Conservation (phyloP, 2,329 filamentous ascomycete species). For the Laburnicola sp. region DNA sequence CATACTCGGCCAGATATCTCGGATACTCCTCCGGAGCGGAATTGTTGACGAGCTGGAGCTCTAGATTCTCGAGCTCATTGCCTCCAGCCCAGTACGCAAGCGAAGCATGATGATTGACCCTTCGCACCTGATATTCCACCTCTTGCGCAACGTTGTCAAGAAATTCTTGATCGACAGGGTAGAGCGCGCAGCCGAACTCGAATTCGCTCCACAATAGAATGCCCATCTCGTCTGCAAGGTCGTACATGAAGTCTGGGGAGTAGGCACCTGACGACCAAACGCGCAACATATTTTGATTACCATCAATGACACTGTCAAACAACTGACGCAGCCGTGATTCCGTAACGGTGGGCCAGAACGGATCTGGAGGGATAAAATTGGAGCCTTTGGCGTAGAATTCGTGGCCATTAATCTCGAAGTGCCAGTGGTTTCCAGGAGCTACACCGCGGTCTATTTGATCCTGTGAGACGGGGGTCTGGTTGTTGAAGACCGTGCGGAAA, state of each 20-base stretch:
- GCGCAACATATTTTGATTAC: conserved; percentile 67
- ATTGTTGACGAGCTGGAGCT: conserved; percentile 48
- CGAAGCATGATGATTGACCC: conserved; percentile 61
- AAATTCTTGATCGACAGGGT: conserved; percentile 59
- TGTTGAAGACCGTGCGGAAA: conserved; percentile 65
- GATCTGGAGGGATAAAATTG: conserved; percentile 65
- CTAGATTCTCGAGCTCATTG: conserved; percentile 64
- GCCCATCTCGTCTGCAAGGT: conserved; percentile 61
- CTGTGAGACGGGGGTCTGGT: conserved; percentile 58
- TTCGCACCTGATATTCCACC: conserved; percentile 62
- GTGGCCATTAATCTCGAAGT: conserved; percentile 67
- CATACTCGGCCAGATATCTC: conserved; percentile 57
- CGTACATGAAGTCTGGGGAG: conserved; percentile 64
- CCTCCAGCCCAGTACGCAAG: conserved; percentile 48
- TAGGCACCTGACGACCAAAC: conserved; percentile 66
- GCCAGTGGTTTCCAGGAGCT: conserved; percentile 62
- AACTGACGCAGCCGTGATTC: conserved; percentile 55
- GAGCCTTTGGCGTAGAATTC: conserved; percentile 67
- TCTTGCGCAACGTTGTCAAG: conserved; percentile 60
- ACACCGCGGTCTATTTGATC: conserved; percentile 59
- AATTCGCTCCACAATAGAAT: conserved; percentile 67
- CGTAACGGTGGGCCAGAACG: conserved; percentile 65
- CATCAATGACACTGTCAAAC: conserved; percentile 59
- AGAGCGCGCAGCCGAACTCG: conserved; percentile 63
- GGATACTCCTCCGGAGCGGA: conserved; percentile 49